A percentile compares a stretch with the other conserved stretches of the same genome.
phyloP scores from a whole-genome alignment of 1,284 basidiomycete species.

The Phellinidium pouzarii region DNA sequence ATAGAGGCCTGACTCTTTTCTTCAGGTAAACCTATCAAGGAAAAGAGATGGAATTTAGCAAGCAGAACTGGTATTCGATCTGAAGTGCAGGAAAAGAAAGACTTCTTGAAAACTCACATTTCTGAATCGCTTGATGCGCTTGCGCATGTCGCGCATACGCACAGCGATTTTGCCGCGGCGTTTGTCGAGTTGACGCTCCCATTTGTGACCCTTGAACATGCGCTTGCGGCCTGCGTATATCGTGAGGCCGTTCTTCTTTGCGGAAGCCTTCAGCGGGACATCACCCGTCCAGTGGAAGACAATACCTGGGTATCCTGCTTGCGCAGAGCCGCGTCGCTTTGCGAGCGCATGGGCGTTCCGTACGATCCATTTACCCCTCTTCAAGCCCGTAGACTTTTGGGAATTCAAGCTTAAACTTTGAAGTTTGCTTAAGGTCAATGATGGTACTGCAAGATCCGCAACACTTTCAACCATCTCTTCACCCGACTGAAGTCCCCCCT shows the following conservation, averaged over 20 bases:
- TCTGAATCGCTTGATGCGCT: constrained; percentile 57
- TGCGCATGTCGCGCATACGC: constrained; percentile 60
- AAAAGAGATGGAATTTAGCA: not conserved
- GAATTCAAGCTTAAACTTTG: not conserved
- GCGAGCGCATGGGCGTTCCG: not conserved
- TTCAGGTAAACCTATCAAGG: constrained; percentile 11
- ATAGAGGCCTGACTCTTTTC: constrained; percentile 11
- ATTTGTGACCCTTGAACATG: constrained; percentile 85
- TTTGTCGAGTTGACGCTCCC: constrained; percentile 53
- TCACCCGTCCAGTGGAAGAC: constrained; percentile 27
- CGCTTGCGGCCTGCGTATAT: constrained; percentile 68
- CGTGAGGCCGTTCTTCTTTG: constrained; percentile 40
- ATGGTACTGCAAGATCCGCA: not conserved
- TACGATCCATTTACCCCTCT: not conserved
- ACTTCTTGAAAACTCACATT: constrained; percentile 43
- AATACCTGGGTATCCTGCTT: constrained; percentile 18
- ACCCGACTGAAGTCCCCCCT: not conserved
- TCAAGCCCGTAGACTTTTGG: not conserved
- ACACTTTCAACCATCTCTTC: not conserved
- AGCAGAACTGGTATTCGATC: not conserved
- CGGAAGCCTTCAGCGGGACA: constrained; percentile 51
- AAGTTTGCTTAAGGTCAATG: not conserved
- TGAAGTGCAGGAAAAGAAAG: constrained; percentile 19
- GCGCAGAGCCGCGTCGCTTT: not conserved
- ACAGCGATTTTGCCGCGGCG: constrained; percentile 40